phyloP scores from a whole-genome alignment of 2,329 filamentous ascomycete genomes.

The Aspergillus fructus region DNA sequence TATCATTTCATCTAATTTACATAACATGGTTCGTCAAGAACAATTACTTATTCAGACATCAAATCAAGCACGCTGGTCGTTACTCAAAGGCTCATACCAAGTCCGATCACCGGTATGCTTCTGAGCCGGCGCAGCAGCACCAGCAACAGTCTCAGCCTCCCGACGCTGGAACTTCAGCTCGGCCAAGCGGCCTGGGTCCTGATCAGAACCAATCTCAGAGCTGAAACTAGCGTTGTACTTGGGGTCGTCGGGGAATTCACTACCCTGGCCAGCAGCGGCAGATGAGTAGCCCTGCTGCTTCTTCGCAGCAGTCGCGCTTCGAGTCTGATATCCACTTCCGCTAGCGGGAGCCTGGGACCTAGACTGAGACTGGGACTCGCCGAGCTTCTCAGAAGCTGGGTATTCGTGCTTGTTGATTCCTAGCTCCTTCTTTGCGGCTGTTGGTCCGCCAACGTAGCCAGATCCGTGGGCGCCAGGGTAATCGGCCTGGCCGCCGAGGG shows the following conservation, averaged over 20 bases:
- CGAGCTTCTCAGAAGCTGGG: constrained; percentile 17
- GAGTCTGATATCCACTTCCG: constrained; percentile 27
- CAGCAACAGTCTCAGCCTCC: constrained; percentile 29
- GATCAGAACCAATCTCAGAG: constrained; percentile 52
- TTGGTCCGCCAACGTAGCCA: constrained; percentile 37
- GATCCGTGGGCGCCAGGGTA: constrained; percentile 38
- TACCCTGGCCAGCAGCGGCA: constrained; percentile 34
- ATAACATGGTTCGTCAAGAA: neutral
- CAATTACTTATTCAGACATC: neutral
- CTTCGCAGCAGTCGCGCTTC: constrained; percentile 26
- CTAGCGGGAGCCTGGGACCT: constrained; percentile 15
- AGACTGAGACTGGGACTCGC: constrained; percentile 2
- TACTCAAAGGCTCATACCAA: constrained; percentile 25
- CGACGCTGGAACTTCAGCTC: constrained; percentile 35
- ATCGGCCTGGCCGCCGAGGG: constrained; percentile 38
- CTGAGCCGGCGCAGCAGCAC: constrained; percentile 24
- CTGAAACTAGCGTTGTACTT: constrained; percentile 52
- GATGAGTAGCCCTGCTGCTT: neutral
- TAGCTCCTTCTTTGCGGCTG: constrained; percentile 31
- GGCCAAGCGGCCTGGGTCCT: constrained; percentile 56
- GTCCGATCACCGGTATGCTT: constrained; percentile 25
- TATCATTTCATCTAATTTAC: constrained; percentile 6
- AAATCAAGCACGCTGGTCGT: constrained; percentile 29
- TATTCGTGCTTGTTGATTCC: constrained; percentile 25
- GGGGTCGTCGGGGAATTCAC: constrained; percentile 42